Evolutionary conservation across 164 flowering plant genomes (phyloP).

Genomic region (Tinospora cordifolia): DNA sequence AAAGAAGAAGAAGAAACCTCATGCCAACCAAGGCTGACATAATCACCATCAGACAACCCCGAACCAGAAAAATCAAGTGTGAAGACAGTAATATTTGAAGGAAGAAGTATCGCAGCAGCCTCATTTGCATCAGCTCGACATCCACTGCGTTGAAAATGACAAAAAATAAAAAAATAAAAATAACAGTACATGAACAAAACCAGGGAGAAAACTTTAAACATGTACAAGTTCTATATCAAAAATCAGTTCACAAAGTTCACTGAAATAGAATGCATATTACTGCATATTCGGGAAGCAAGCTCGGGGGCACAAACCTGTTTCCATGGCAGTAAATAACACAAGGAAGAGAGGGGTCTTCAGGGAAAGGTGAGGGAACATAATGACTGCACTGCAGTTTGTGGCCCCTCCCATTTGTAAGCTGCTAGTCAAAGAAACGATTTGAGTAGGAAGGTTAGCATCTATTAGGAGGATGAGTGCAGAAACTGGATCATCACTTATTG

Average conservation of each 20-base stretch:
- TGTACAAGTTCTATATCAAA: slow-evolving; percentile 1
- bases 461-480: neutral
- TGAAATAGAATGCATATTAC: no score
- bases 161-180: neutral
- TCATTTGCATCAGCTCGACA: slow-evolving; percentile 97
- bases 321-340: slow-evolving; percentile 99
- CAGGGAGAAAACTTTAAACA: neutral
- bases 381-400: slow-evolving; percentile 76
- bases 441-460: slow-evolving; percentile 9
- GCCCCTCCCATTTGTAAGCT: slow-evolving; percentile 68
- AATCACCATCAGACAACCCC: slow-evolving; percentile 87
- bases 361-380: slow-evolving; percentile 62
- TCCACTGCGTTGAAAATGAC: slow-evolving; percentile 47
- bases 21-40: slow-evolving; percentile 98
- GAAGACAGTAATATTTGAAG: slow-evolving; percentile 86
- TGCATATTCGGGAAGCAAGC: no score
- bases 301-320: slow-evolving; percentile 75
- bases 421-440: slow-evolving; percentile 21
- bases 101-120: slow-evolving; percentile 81
- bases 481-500: neutral
- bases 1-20: slow-evolving; percentile 45
- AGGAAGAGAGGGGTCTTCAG: slow-evolving; percentile 69
- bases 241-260: neutral
- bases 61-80: slow-evolving; percentile 98
- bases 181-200: neutral